Evolutionary conservation across 352 stramenopile genomes (phyloP), one percentile per base, ranked within the genome.

Genomic region (Pythium utonaiense): DNA sequence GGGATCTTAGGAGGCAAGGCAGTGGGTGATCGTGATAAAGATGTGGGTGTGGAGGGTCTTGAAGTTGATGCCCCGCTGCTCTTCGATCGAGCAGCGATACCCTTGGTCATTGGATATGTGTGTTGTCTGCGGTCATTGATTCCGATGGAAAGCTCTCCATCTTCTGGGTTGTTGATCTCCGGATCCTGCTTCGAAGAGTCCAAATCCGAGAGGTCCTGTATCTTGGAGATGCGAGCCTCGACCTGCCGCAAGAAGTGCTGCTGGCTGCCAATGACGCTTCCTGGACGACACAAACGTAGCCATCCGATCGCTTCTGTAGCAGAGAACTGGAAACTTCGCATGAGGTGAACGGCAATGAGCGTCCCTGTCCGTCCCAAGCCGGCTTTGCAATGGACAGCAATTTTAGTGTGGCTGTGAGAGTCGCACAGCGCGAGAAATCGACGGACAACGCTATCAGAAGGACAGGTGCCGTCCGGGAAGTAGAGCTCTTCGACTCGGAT

Each of bases 361-460:
- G 91, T 98, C 5, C 96, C 96, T 0, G 95, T 98, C 36, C 96
- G 74, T 17, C 94, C 96, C 4, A 99, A 71, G 0, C 96, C 96
- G 3, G 95, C 96, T 73, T 98, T 98, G 71, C 96, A 99, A 73
- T 99, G 96, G 27, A 99, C 89, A 1, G 93, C 96, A 57, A 98
- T 83, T 30, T 88, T 90, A 28, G 83, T 78, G 6, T 53, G 28
- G 9, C 60, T 38, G 4, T 49, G 50, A 17, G 12, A 25, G 58
- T 96, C 86, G 58, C 89, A 91, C 27, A 75, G 57, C 4, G 38
- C 16, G 12, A 98, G 50, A 10, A 98, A 95, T 16, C 63, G 52
- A 17, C 74, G 28, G 5, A 98, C 62, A 30, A 97, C 86, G 1
- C 41, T 52, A 38, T 90, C 77, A 5, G 88, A 67, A 5, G 96